These are phyloP conservation scores for Chaetomium tenue DNA, from an alignment of 495 filamentous ascomycete genomes.

Conservation along the genomic window DNA sequence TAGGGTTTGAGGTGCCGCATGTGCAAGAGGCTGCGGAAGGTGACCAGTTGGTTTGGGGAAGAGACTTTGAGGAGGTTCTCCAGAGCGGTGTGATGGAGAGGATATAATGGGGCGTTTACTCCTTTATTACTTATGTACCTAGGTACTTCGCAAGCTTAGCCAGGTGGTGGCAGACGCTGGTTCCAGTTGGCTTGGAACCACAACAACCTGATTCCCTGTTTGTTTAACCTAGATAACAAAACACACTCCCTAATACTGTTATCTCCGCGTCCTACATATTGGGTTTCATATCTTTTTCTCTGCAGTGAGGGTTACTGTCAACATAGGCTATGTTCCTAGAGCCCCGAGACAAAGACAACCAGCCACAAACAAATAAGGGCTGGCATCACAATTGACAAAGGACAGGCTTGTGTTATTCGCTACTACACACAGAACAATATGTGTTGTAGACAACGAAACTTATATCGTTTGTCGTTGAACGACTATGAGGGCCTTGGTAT, in stretches of 20 bases:
- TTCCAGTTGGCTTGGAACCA: background rate
- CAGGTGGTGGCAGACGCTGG: background rate
- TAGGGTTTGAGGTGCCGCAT: conserved; percentile 41
- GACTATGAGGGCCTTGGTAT: background rate
- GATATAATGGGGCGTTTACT: background rate
- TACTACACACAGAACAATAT: background rate
- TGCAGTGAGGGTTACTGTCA: too few relatives aligned
- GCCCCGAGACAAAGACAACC: background rate
- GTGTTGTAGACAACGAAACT: background rate
- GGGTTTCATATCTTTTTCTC: background rate
- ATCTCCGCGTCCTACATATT: background rate
- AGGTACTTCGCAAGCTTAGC: background rate
- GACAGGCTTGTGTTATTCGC: background rate
- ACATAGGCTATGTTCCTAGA: too few relatives aligned
- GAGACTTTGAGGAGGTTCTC: conserved; percentile 32
- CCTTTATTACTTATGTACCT: background rate
- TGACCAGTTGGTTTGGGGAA: conserved; percentile 32
- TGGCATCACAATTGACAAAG: background rate
- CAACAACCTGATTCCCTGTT: background rate
- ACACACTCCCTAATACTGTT: background rate
- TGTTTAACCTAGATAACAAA: background rate
- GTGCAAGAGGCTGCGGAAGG: conserved; percentile 17
- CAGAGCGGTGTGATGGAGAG: conserved; percentile 23
- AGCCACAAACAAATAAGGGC: background rate
- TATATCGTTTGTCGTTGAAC: background rate